Evolutionary conservation across 2,329 filamentous ascomycete genomes (phyloP).

Genomic region (Graphilbum ipis-grandicollis): DNA sequence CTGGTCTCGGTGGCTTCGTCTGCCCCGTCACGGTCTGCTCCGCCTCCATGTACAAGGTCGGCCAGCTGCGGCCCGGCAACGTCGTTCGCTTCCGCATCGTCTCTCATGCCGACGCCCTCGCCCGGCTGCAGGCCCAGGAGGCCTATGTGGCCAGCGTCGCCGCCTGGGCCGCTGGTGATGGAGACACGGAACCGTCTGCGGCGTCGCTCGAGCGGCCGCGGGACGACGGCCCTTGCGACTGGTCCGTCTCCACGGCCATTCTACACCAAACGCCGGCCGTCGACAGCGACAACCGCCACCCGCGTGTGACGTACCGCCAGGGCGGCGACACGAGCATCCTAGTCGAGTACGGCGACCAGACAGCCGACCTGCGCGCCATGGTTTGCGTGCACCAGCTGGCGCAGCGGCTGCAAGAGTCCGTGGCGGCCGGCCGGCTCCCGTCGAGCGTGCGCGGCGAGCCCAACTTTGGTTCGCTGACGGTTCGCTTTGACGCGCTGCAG

Average conservation of each 20-base stretch:
- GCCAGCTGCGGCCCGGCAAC: constrained; percentile 22
- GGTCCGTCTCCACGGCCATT: background rate
- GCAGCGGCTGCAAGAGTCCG: too few relatives aligned
- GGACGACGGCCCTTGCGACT: too few relatives aligned
- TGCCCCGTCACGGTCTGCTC: constrained; percentile 20
- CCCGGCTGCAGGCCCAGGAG: background rate
- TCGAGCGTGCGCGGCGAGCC: constrained; percentile 10
- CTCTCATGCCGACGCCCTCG: constrained; percentile 10
- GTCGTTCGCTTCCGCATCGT: constrained; percentile 13
- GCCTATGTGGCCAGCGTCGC: too few relatives aligned
- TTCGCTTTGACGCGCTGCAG: constrained; percentile 12
- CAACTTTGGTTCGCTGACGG: constrained; percentile 17
- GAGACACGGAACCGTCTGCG: too few relatives aligned
- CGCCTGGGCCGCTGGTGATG: too few relatives aligned
- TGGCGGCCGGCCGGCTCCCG: too few relatives aligned
- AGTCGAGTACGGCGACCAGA: constrained; percentile 15
- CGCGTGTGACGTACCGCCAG: constrained; percentile 10
- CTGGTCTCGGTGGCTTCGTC: constrained; percentile 23
- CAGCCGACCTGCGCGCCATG: too few relatives aligned
- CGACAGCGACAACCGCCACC: constrained; percentile 2
- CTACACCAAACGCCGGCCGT: too few relatives aligned
- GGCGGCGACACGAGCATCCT: constrained; percentile 18
- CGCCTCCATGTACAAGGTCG: constrained; percentile 24
- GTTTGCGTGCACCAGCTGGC: too few relatives aligned
- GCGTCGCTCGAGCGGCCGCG: too few relatives aligned